Evolutionary conservation across 768 basidiomycete genomes (phyloP).

Genomic region (Suillus placidus): DNA sequence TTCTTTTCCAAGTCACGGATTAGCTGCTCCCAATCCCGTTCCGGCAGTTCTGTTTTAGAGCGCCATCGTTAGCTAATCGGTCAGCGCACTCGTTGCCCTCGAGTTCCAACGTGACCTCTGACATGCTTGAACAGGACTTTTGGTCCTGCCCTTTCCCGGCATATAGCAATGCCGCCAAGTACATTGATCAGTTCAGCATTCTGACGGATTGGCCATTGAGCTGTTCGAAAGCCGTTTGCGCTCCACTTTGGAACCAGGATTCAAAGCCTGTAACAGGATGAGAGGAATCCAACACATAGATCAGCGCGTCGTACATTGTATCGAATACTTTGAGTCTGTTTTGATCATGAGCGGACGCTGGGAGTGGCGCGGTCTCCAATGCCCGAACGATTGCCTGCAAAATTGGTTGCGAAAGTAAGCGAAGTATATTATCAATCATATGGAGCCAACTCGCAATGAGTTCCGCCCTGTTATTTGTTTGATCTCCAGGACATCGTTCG

Average conservation of each 20-base stretch:
- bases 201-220: constrained; percentile 62
- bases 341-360: constrained; percentile 69
- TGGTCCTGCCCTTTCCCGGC: constrained; percentile 55
- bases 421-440: constrained; percentile 1
- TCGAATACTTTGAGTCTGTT: constrained; percentile 85
- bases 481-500: constrained; percentile 80
- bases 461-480: constrained; percentile 90
- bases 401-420: constrained; percentile 8
- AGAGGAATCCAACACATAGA: constrained; percentile 5
- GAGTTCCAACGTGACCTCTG: constrained; percentile 74
- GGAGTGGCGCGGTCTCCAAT: constrained; percentile 68
- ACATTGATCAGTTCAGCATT: constrained; percentile 74
- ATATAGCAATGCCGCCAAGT: constrained; percentile 64
- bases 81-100: constrained; percentile 91
- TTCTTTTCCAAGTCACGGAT: background rate
- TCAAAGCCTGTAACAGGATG: constrained; percentile 56
- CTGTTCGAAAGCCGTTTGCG: constrained; percentile 49
- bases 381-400: constrained; percentile 80
- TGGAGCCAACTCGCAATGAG: constrained; percentile 56
- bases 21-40: constrained; percentile 60
- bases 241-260: constrained; percentile 70
- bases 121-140: constrained; percentile 70
- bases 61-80: constrained; percentile 63
- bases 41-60: constrained; percentile 39
- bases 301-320: constrained; percentile 56